Base-by-base conservation (phyloP, 176 grass and related monocot genomes). In the Olyra latifolia region DNA sequence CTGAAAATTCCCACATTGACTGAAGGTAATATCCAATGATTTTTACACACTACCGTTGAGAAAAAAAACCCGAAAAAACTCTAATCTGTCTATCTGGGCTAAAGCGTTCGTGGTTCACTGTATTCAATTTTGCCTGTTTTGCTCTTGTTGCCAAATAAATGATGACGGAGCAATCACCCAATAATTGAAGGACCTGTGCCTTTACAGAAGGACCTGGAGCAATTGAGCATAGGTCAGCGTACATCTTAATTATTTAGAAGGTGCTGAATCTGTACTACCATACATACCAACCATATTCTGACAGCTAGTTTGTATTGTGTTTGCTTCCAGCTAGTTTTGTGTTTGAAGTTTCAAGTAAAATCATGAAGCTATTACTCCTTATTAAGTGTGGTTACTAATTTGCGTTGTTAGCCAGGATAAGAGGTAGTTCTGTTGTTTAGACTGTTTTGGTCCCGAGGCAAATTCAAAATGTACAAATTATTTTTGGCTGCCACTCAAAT, bases 81-180 rank as follows among this genome's bases (percentile, higher is more conserved):
- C 56, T 54, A 76, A 71, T 70, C 28, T 2, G 25, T 54, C 25
- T 82, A 87, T 40, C 56, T 56, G 43, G 7, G 45, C 16, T 54
- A 82, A 62, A 62, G 8, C 10, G 4, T 39, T 41, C 80, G 10
- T 77, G 13, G 20, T 23, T 4, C 6, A 53, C 12, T 76, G 48
- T 29, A 57, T 66, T 58, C 8, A 1, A 17, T 39, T 29, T 54
- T 30, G 28, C 23, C 16, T 46, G 66, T 71, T 41, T 46, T 29
- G 32, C 17, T 42, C 38, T 44, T 23, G 7, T 24, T 30, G 23
- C 64, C 53, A 70, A 69, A 45, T 58, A 58, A 70, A 80, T 13
- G 24, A 70, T 70, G 50, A 15, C 0, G 8, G 2, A 3, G 6
- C 12, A 20, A 46, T 30, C 27, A 48, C 78, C 47, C 13, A 71